phyloP scores from a whole-genome alignment of 176 grass and related monocot genomes.

The Microstegium vimineum region DNA sequence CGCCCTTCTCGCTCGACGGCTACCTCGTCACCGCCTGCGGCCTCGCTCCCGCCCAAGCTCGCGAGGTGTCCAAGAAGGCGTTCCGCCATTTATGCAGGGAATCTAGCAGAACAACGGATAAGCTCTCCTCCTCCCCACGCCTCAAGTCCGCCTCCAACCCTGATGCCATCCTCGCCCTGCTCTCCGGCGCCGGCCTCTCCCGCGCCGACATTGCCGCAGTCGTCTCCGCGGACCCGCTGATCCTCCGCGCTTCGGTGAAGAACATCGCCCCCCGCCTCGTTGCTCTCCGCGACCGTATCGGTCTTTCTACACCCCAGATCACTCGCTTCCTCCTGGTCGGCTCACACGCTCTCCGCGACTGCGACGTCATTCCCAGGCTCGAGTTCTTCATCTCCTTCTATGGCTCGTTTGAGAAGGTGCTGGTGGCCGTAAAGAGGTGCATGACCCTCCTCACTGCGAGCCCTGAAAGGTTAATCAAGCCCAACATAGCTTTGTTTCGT shows the following conservation, averaged over 20 bases:
- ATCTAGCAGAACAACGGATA: background rate
- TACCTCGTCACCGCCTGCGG: background rate
- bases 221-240: too few species aligned
- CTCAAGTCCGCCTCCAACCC: background rate
- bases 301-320: background rate
- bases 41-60: background rate
- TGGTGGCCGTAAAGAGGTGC: background rate
- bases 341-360: background rate
- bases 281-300: background rate
- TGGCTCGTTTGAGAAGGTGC: background rate
- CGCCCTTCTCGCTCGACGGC: background rate
- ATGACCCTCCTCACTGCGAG: background rate
- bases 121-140: background rate
- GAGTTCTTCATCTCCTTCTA: background rate
- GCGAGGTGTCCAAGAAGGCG: background rate
- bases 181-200: background rate
- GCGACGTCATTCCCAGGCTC: background rate
- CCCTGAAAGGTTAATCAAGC: conserved; percentile 20
- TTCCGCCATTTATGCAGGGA: background rate
- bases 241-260: background rate
- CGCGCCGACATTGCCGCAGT: background rate
- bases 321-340: background rate
- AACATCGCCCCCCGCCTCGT: background rate
- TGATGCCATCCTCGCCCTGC: background rate
- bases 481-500: conserved; percentile 31